These are phyloP conservation scores for Eutypella sp. DNA, from an alignment of 2,329 filamentous ascomycete genomes.

Conservation along the genomic window DNA sequence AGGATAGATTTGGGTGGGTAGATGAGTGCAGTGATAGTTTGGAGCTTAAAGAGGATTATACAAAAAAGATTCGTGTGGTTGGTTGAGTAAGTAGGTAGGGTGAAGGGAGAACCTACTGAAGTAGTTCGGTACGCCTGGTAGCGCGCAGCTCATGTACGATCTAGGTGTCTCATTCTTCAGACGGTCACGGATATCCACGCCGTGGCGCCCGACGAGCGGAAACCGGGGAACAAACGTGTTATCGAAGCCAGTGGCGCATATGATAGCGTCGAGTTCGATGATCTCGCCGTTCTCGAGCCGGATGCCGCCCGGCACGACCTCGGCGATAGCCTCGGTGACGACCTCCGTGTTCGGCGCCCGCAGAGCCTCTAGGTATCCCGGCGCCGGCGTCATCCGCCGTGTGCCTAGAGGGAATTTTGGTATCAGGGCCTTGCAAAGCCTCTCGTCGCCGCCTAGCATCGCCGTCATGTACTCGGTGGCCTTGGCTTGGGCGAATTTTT, in stretches of 20 bases:
- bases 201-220: conserved; percentile 43
- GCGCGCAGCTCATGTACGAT: conserved; percentile 51
- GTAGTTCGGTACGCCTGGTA: conserved; percentile 49
- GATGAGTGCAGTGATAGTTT: conserved; percentile 1
- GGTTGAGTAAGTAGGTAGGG: neutral
- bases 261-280: conserved; percentile 49
- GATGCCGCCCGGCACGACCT: conserved; percentile 43
- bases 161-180: conserved; percentile 40
- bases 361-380: conserved; percentile 43
- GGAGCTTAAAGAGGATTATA: too few species aligned
- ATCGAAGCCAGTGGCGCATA: conserved; percentile 56
- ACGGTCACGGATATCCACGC: conserved; percentile 45
- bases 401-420: conserved; percentile 45
- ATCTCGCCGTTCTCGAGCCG: conserved; percentile 42
- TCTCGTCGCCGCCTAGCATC: conserved; percentile 42
- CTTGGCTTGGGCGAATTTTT: conserved; percentile 36
- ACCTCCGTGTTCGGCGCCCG: conserved; percentile 43
- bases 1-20: neutral
- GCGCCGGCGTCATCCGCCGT: conserved; percentile 45
- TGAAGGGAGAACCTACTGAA: conserved; percentile 37
- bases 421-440: conserved; percentile 46
- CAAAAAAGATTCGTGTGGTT: neutral
- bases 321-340: conserved; percentile 39
- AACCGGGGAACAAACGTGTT: conserved; percentile 48
- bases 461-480: conserved; percentile 43